Base-by-base conservation (phyloP, 2,329 filamentous ascomycete species). In the Exophiala sp. region DNA sequence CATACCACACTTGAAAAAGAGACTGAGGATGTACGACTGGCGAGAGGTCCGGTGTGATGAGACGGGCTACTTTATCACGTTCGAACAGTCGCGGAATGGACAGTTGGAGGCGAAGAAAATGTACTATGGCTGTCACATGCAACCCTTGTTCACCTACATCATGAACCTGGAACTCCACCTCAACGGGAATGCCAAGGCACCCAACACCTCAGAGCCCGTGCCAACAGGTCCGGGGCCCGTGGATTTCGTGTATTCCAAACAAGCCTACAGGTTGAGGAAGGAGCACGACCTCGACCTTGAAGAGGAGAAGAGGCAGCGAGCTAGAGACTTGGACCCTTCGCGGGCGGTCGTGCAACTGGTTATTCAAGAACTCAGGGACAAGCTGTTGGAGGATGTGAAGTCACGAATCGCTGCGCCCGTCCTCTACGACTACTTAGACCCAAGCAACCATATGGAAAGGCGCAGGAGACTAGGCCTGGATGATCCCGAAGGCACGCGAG, bases 41-140 rank as follows among this genome's bases (percentile, higher is more conserved):
- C 82, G 87, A 57, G 83, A 89, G 43, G 85, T 98, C 44, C 80
- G 88, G 27, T 81, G 86, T 52, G 93, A 98, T 65, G 81, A 81
- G 51, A 85, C 82, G 0, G 93, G 93, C 0, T 98, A 96, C 67
- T 97, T 88, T 65, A 81, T 97, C 45, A 75, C 89, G n/a, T 98
- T 98, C 63, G 81, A 86, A 43, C 85, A 91, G 61, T 87, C 82
- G 1, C 78, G 80, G 47, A 74, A 77, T 7, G 91, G 91, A 2
- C 83, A 89, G 61, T 76, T 83, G 48, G 89, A 96, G 68, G 84
- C 88, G 0, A 83, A 87, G 59, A 78, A 86, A 55, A 96, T 90
- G 65, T 90, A 81, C 66, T 77, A 80, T 46, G 79, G 83, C 44
- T 89, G 86, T 58, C 83, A 96, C 65, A 84, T 86, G 65, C 84